Evolutionary conservation across 768 basidiomycete genomes (phyloP), one percentile per base, ranked within the genome.

Genomic region (Boletus vermiculosoides): DNA sequence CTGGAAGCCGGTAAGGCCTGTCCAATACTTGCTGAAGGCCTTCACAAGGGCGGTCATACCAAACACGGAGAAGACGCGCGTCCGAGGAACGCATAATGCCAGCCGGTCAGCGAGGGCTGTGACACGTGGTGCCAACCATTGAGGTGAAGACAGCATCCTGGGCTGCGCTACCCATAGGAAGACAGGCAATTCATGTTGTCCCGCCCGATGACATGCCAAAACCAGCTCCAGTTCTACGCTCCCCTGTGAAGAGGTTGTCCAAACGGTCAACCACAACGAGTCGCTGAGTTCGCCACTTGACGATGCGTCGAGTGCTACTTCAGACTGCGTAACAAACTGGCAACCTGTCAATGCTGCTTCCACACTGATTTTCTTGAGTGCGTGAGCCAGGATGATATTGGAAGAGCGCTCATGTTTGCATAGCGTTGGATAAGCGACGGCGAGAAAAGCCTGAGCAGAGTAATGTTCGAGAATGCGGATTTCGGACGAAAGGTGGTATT

Each of bases 381-480:
- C 82, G 49, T 80, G 79, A 1, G 79, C 81, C 2, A 83, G 67
- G 47, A 85, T 76, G 49, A 83, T 78, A 56, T 84, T 83, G 22
- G 81, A 72, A 2, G 80, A 78, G 25, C 71, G 73, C 62, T 83
- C 81, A 45, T 82, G 70, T 30, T 64, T 67, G 36, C 68, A 70
- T 45, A 83, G 73, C 8, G 75, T 74, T 22, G 76, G 75, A 55
- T 77, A 76, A 15, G 78, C 66, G 30, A 68, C 68, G 4, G 72
- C 60, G 30, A 83, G 73, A 57, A 81, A 80, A 42, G 76, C 70
- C 45, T 64, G 68, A 20, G 79, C 72, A 52, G 74, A 65, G 53
- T 65, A 56, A 60, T 82, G 80, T 56, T 76, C 71, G 44, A 77
- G 60, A 51, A 80, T 60, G 23, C 73, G 42, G 36, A 70, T 54